phyloP scores from a whole-genome alignment of 345 rosid species.

The Clarkia xantiana region DNA sequence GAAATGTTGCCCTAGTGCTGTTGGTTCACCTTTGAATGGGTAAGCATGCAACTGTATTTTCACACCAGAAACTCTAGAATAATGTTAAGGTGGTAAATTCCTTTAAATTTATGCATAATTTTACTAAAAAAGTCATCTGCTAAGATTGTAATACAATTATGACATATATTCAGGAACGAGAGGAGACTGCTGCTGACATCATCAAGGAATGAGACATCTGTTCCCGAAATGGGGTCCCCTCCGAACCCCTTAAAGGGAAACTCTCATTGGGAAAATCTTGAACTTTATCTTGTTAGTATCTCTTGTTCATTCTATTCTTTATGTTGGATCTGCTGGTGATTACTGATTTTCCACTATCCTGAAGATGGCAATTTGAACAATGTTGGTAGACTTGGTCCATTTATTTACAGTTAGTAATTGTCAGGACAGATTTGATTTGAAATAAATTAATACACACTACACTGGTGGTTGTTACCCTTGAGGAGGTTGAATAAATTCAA shows the following conservation, averaged over 20 bases:
- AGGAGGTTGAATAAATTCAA: too few relatives aligned
- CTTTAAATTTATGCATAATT: too few relatives aligned
- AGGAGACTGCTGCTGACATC: conserved; percentile 61
- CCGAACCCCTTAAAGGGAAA: conserved; percentile 30
- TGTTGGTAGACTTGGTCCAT: too few relatives aligned
- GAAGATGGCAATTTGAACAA: too few relatives aligned
- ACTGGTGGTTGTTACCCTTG: too few relatives aligned
- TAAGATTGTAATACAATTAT: neutral
- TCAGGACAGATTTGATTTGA: too few relatives aligned
- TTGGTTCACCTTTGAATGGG: conserved; percentile 30
- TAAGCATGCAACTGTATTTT: conserved; percentile 4
- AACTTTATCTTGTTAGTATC: conserved; percentile 71
- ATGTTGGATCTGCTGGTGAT: neutral
- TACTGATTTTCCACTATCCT: neutral
- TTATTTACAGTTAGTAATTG: too few relatives aligned
- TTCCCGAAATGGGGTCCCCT: conserved; percentile 29
- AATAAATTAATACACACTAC: too few relatives aligned
- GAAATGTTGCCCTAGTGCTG: conserved; percentile 62
- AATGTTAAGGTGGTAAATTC: too few relatives aligned
- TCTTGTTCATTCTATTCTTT: neutral
- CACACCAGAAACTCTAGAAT: neutral
- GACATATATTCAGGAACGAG: conserved; percentile 17
- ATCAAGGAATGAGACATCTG: conserved; percentile 36
- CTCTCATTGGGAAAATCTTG: conserved; percentile 79
- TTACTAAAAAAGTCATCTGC: too few relatives aligned